Evolutionary conservation across 2,329 filamentous ascomycete species (phyloP).

Genomic region (Calonectria leucothoes): DNA sequence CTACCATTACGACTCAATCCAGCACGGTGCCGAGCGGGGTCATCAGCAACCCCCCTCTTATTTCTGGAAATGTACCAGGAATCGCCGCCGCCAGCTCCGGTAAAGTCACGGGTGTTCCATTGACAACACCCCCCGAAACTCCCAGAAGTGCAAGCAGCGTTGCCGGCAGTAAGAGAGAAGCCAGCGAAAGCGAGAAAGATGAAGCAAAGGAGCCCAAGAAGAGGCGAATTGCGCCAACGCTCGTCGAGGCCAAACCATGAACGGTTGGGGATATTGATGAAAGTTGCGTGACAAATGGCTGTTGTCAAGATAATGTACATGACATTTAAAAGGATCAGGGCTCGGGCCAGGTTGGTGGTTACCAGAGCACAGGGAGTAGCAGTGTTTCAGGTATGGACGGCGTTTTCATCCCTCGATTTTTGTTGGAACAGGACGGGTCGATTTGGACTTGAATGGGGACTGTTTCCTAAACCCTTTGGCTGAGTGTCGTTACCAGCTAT

Average conservation of each 20-base stretch:
- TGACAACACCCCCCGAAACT: conserved; percentile 92
- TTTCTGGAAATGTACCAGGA: conserved; percentile 80
- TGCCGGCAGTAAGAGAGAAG: conserved; percentile 66
- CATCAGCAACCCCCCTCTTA: conserved; percentile 82
- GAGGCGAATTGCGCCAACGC: conserved; percentile 76
- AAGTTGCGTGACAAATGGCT: neutral
- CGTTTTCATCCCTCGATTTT: conserved; percentile 38
- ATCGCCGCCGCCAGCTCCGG: conserved; percentile 80
- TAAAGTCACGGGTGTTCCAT: conserved; percentile 72
- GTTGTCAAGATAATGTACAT: conserved; percentile 22
- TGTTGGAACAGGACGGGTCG: conserved; percentile 3
- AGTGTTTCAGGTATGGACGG: conserved; percentile 44
- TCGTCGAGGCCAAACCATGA: conserved; percentile 54
- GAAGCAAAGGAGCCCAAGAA: conserved; percentile 71
- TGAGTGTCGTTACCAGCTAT: neutral
- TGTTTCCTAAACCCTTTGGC: neutral
- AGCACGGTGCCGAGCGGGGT: conserved; percentile 63
- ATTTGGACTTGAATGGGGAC: conserved; percentile 16
- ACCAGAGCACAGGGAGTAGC: conserved; percentile 26
- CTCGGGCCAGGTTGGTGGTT: conserved; percentile 18
- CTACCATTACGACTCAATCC: conserved; percentile 77
- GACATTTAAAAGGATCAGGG: conserved; percentile 23
- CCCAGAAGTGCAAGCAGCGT: conserved; percentile 62
- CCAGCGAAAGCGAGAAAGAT: conserved; percentile 65
- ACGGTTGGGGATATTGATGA: neutral